phyloP scores from a whole-genome alignment of 352 stramenopile genomes.

The Globisporangium rhizosaccharum region DNA sequence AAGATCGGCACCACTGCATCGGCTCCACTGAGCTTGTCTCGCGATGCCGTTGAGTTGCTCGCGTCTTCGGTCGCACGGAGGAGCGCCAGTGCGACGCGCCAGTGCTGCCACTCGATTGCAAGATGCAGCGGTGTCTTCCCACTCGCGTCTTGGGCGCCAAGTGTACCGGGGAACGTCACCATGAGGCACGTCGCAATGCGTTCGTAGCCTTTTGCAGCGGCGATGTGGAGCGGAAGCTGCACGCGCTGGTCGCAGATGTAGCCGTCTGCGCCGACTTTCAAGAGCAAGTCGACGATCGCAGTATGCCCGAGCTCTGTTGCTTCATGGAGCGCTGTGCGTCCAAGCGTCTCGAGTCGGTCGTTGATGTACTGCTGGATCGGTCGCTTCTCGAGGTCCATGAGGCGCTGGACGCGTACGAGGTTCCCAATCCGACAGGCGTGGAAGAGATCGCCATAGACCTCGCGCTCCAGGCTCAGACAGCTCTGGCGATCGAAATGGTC shows the following conservation, averaged over 20 bases:
- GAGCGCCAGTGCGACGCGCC: conserved; percentile 21
- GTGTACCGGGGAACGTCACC: conserved; percentile 33
- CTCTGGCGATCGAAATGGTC: conserved; percentile 28
- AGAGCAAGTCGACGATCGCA: conserved; percentile 43
- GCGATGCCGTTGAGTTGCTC: no score
- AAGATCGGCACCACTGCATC: neutral
- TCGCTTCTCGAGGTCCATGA: conserved; percentile 58
- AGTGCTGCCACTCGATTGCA: conserved; percentile 34
- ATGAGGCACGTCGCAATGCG: conserved; percentile 47
- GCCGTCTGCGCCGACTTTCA: conserved; percentile 52
- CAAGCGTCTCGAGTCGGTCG: conserved; percentile 28
- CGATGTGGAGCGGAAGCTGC: conserved; percentile 44
- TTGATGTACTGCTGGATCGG: conserved; percentile 46
- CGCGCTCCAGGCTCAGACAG: conserved; percentile 42
- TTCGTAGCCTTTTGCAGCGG: conserved; percentile 35
- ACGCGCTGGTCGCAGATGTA: conserved; percentile 42
- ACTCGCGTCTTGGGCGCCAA: conserved; percentile 26
- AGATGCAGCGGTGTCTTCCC: conserved; percentile 48
- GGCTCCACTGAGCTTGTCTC: neutral
- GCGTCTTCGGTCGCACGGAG: conserved; percentile 17
- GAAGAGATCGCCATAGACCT: conserved; percentile 54
- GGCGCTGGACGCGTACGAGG: conserved; percentile 39
- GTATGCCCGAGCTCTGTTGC: conserved; percentile 53
- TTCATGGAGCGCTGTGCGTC: conserved; percentile 51
- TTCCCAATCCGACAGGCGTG: conserved; percentile 48